Conservation (phyloP, 495 filamentous ascomycete genomes). For the Umbilicaria muhlenbergii region DNA sequence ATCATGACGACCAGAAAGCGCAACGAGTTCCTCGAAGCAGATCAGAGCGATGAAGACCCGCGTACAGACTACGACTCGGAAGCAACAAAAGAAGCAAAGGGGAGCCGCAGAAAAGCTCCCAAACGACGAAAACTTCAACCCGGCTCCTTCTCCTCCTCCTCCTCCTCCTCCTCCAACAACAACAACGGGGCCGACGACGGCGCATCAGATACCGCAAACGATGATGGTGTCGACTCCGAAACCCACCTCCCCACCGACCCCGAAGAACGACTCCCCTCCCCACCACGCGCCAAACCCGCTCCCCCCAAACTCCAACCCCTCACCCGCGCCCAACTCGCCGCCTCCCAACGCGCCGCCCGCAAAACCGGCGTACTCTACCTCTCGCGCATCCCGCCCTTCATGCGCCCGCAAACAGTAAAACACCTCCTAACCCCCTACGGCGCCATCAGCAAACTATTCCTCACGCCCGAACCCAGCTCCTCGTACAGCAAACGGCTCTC, state of each 20-base stretch:
- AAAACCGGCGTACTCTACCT: conserved; percentile 64
- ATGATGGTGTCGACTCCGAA: background rate
- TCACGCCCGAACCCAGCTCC: conserved; percentile 61
- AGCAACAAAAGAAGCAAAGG: conserved; percentile 32
- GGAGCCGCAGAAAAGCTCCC: conserved; percentile 1
- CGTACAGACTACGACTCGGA: conserved; percentile 56
- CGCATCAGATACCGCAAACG: background rate
- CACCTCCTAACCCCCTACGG: conserved; percentile 64
- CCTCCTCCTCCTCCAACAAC: too few relatives aligned
- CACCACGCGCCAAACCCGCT: conserved; percentile 10
- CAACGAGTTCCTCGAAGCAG: conserved; percentile 62
- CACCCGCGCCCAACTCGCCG: conserved; percentile 5
- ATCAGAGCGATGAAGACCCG: conserved; percentile 43
- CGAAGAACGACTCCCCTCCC: background rate
- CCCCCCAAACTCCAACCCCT: conserved; percentile 15
- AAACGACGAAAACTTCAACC: conserved; percentile 8
- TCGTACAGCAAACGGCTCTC: conserved; percentile 41
- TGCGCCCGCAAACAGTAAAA: conserved; percentile 74
- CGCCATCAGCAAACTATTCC: conserved; percentile 70
- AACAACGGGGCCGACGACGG: background rate
- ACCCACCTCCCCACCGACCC: background rate
- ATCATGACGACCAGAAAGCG: conserved; percentile 51
- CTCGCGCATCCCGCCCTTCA: conserved; percentile 83
- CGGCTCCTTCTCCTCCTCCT: too few relatives aligned
- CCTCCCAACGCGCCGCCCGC: conserved; percentile 10